Base-by-base conservation (phyloP, 2,329 filamentous ascomycete species). In the Pestalotiopsis sp. region DNA sequence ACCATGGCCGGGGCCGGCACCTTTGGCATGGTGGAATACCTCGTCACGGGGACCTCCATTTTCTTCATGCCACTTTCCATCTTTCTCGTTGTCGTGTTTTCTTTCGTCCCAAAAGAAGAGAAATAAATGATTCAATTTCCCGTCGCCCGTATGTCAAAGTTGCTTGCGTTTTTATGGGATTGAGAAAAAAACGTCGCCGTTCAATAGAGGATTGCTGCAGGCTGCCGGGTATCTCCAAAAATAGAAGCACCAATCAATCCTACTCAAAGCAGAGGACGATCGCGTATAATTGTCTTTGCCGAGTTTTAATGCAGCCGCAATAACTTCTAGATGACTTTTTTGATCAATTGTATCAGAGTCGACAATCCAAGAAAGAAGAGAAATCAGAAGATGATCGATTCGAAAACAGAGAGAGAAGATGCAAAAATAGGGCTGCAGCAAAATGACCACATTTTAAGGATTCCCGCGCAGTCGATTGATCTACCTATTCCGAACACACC, bases 1-100 rank as follows among this genome's bases (percentile, higher is more conserved):
- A 67, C 65, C 65, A 67, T 67, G 20, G 65, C 65, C 13, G 65
- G 65, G 11, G 65, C 65, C 65, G 65, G 65, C 20, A 31, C 31
- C n/a, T 27, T 25, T 4, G 65, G 65, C 52, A 67, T 61, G 17
- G 56, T 61, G 31, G 39, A 57, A 62, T 36, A 36, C 23, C 27
- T 20, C 31, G 31, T 62, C 31, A 17, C 23, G 14, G 17, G 14
- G 2, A 20, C 9, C 14, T 62, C 59, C 59, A 41, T 62, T 6
- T 4, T 23, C 38, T 23, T 62, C 6, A 52, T 20, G 23, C 5
- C 45, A 11, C 17, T 4, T 52, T 52, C 45, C 45, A n/a, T 52
- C 7, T 52, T 52, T 52, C 20, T 52, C 7, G 7, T 49, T n/a
- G 7, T 23, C n/a, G 4, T 52, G 7, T 9, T 52, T 20, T 17